phyloP scores from a whole-genome alignment of 192 early-diverging fungal genomes.

The Thoreauomyces humboldtii region DNA sequence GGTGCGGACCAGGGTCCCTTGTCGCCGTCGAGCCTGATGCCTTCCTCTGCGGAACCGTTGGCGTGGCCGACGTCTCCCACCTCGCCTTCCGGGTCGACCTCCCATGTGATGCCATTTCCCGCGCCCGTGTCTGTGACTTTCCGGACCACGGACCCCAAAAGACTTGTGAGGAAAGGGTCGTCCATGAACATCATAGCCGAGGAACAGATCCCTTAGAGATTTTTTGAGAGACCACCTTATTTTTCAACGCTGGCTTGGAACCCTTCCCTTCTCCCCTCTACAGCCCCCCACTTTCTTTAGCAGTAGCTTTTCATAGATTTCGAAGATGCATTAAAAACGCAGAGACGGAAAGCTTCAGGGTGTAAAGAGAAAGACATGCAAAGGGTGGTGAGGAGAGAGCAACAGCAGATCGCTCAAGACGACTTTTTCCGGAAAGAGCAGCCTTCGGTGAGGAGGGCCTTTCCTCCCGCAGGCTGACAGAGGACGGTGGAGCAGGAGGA shows the following conservation, averaged over 20 bases:
- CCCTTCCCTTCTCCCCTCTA: no score
- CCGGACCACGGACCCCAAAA: background rate
- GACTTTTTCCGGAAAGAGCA: conserved; percentile 82
- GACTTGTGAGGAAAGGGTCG: background rate
- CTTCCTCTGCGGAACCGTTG: background rate
- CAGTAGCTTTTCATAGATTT: no score
- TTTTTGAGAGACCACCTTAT: no score
- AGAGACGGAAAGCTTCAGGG: no score
- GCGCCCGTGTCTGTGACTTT: no score
- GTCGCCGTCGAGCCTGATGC: background rate
- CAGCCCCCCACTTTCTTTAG: no score
- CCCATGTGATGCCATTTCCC: no score
- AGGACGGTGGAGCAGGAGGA: conserved; percentile 92
- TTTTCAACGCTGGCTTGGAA: no score
- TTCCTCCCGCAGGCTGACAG: conserved; percentile 98
- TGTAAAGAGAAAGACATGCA: no score
- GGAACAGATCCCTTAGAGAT: no score
- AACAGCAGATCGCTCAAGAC: background rate
- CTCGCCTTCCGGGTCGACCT: background rate
- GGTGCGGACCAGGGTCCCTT: background rate
- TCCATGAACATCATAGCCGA: conserved; percentile 24
- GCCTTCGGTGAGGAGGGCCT: conserved; percentile 86
- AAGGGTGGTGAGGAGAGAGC: no score
- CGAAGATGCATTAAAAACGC: no score
- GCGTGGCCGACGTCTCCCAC: background rate